These are phyloP conservation scores for Gremmenia infestans DNA, from an alignment of 2,329 filamentous ascomycete species.

Conservation along the genomic window DNA sequence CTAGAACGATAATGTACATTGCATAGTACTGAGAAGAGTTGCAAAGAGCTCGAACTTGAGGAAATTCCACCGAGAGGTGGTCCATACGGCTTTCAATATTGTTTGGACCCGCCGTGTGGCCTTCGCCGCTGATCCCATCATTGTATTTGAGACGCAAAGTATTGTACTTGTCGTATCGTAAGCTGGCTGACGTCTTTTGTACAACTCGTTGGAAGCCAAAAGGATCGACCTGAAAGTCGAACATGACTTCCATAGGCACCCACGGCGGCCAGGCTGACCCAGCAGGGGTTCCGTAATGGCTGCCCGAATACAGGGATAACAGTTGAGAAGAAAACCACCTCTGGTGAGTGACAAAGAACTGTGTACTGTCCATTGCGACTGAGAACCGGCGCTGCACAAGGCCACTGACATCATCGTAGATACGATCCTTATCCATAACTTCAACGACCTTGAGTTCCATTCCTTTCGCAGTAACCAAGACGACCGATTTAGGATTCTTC, in stretches of 20 bases:
- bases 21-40: slow-evolving; percentile 97
- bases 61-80: slow-evolving; percentile 95
- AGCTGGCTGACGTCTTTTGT: slow-evolving; percentile 88
- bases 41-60: slow-evolving; percentile 87
- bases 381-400: slow-evolving; percentile 92
- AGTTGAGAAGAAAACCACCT: slow-evolving; percentile 83
- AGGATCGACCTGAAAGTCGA: slow-evolving; percentile 87
- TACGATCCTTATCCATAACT: slow-evolving; percentile 93
- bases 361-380: slow-evolving; percentile 93
- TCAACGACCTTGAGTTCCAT: slow-evolving; percentile 98
- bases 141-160: slow-evolving; percentile 95
- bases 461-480: slow-evolving; percentile 91
- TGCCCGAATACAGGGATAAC: slow-evolving; percentile 89
- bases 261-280: slow-evolving; percentile 94
- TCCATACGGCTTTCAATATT: slow-evolving; percentile 78
- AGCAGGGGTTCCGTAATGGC: slow-evolving; percentile 79
- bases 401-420: slow-evolving; percentile 89
- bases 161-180: slow-evolving; percentile 98
- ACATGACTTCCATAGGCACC: slow-evolving; percentile 98
- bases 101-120: slow-evolving; percentile 48
- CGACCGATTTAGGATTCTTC: slow-evolving; percentile 95
- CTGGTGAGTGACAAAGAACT: slow-evolving; percentile 95
- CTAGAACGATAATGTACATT: slow-evolving; percentile 95
- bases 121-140: slow-evolving; percentile 69
- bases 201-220: slow-evolving; percentile 98